phyloP scores from a whole-genome alignment of 192 early-diverging fungal genomes.

The Glomus cerebriforme region DNA sequence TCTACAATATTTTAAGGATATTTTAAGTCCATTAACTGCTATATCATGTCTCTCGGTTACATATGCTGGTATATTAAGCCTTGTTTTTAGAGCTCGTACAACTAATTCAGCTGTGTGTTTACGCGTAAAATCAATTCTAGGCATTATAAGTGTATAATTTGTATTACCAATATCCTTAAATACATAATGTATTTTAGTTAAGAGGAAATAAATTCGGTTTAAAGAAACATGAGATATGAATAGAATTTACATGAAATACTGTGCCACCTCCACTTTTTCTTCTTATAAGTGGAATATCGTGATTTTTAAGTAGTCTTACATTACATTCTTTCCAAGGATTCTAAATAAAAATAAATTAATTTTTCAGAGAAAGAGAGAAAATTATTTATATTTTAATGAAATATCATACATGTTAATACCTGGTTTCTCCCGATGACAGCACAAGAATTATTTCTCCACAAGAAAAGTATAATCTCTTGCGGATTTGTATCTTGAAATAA shows the following conservation, averaged over 20 bases:
- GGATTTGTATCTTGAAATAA: constrained; percentile 77
- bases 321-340: constrained; percentile 98
- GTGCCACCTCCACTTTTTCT: constrained; percentile 91
- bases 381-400: background rate
- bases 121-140: constrained; percentile 80
- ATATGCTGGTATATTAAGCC: constrained; percentile 72
- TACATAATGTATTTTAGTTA: background rate
- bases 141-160: constrained; percentile 94
- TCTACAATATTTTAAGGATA: constrained; percentile 31
- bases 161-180: constrained; percentile 89
- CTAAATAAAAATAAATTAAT: constrained; percentile 38
- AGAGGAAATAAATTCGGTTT: background rate
- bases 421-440: constrained; percentile 97
- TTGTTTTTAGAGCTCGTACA: constrained; percentile 65
- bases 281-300: constrained; percentile 80
- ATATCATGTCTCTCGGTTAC: constrained; percentile 92
- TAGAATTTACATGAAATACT: constrained; percentile 78
- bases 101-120: constrained; percentile 76
- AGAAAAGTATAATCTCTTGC: constrained; percentile 67
- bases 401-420: constrained; percentile 43
- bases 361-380: constrained; percentile 12
- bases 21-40: constrained; percentile 78
- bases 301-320: constrained; percentile 62
- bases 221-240: background rate
- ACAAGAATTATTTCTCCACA: constrained; percentile 86